Evolutionary conservation across 768 basidiomycete genomes (phyloP), one percentile per base, ranked within the genome.

Genomic region (Tulasnella sp.): DNA sequence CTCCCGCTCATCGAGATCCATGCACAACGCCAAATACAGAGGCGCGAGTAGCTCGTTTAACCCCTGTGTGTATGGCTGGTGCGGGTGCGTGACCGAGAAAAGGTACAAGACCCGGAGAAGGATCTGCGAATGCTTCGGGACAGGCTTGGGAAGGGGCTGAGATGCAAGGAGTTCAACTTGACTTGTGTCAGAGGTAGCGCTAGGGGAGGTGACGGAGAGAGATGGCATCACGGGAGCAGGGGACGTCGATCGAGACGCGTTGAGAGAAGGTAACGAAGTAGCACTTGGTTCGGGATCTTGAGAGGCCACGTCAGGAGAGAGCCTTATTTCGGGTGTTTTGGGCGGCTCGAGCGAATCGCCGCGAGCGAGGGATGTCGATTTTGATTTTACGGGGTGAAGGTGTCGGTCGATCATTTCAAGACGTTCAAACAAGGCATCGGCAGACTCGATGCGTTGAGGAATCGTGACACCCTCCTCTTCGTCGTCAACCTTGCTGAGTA

Each of bases 31-130:
- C 19, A 29, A 63, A 39, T 65, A 65, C n/a, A 65, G 43, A 3
- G 64, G 64, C 12, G 62, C 61, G 4, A 65, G 57, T 1, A 65
- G 55, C 31, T 61, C 62, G 43, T 58, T 40, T 27, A 60, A 50
- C 5, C 62, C 64, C 36, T 65, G 64, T 6, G 61, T 63, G 57
- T 65, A 65, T 11, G 59, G 40, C 14, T 61, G 62, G 19, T 63
- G 60, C 8, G 62, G 62, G 43, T 65, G 61, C n/a, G 62, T 45
- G 23, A 62, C 58, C 3, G 61, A 46, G 48, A 58, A 59, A 31
- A 65, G 34, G 58, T 63, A 65, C 17, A 65, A 61, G 32, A 65
- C 62, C 6, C 64, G 62, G 12, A 60, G 59, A 17, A 63, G 59
- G 49, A 50, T 55, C 35, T 61, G 58, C 11, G 58, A 57, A 48